phyloP scores from a whole-genome alignment of 208 protist species.

The Trypanosoma congolense region DNA sequence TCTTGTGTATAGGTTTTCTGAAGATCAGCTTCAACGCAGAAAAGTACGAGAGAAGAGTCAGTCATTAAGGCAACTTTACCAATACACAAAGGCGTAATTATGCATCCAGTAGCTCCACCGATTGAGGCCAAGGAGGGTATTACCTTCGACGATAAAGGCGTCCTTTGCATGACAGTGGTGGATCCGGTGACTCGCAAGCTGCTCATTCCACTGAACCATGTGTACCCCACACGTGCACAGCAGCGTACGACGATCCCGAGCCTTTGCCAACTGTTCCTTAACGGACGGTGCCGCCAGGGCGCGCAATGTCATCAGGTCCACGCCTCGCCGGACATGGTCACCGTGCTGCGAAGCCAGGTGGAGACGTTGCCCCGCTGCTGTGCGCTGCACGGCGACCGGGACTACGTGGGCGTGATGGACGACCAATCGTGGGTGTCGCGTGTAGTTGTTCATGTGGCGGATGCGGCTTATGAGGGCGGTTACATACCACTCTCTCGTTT shows the following conservation, averaged over 20 bases:
- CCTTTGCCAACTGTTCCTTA: slow-evolving; percentile 69
- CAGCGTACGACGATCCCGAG: slow-evolving; percentile 35
- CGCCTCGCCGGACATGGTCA: slow-evolving; percentile 42
- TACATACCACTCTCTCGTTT: slow-evolving; percentile 39
- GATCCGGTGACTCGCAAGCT: slow-evolving; percentile 25
- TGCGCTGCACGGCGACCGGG: slow-evolving; percentile 50
- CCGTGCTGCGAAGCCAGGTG: slow-evolving; percentile 42
- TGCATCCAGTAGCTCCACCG: not conserved
- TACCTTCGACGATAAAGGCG: not conserved
- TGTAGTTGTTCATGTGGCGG: slow-evolving; percentile 7
- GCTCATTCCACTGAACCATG: slow-evolving; percentile 8
- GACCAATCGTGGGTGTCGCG: slow-evolving; percentile 9
- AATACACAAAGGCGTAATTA: not conserved
- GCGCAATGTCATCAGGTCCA: slow-evolving; percentile 74
- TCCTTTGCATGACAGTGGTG: slow-evolving; percentile 20
- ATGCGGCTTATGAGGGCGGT: slow-evolving; percentile 6
- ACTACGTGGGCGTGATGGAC: slow-evolving; percentile 3
- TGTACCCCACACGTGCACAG: slow-evolving; percentile 18
- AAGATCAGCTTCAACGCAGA: too few relatives aligned
- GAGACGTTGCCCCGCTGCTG: slow-evolving; percentile 66
- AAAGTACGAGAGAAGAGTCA: too few relatives aligned
- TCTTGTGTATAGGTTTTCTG: too few relatives aligned
- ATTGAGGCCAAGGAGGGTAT: not conserved
- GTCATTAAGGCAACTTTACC: not conserved
- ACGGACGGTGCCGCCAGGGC: slow-evolving; percentile 54